These are phyloP conservation scores for Panaeolus papilionaceus DNA, from an alignment of 768 basidiomycete species.

Conservation along the genomic window DNA sequence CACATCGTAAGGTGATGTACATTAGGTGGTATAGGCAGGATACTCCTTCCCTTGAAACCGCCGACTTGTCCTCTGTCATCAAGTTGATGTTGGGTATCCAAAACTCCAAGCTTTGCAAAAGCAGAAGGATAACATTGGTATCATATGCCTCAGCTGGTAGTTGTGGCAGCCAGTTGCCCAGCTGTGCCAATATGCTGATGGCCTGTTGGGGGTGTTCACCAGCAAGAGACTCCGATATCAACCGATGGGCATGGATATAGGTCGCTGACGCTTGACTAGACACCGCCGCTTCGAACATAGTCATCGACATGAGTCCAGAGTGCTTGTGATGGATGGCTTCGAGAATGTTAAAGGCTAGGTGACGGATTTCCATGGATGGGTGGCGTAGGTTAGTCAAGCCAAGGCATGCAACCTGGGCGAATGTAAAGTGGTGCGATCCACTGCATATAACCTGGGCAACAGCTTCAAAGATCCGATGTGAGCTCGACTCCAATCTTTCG, in stretches of 20 bases:
- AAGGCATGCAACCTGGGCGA: slow-evolving; percentile 77
- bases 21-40: slow-evolving; percentile 81
- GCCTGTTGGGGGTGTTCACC: slow-evolving; percentile 75
- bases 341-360: slow-evolving; percentile 79
- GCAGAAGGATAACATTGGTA: slow-evolving; percentile 54
- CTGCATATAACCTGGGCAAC: slow-evolving; percentile 73
- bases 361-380: slow-evolving; percentile 64
- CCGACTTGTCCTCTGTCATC: slow-evolving; percentile 61
- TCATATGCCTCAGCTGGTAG: slow-evolving; percentile 57
- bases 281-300: slow-evolving; percentile 75
- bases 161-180: slow-evolving; percentile 75
- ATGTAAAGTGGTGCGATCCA: slow-evolving; percentile 65
- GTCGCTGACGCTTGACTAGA: slow-evolving; percentile 76
- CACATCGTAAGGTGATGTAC: slow-evolving; percentile 80
- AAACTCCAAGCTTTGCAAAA: slow-evolving; percentile 81
- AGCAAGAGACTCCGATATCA: slow-evolving; percentile 80
- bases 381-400: slow-evolving; percentile 88
- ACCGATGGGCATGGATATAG: slow-evolving; percentile 81
- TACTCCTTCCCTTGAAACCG: slow-evolving; percentile 63
- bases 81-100: slow-evolving; percentile 85
- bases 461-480: slow-evolving; percentile 77
- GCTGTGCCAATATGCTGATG: slow-evolving; percentile 68
- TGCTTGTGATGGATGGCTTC: slow-evolving; percentile 74
- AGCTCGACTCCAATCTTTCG: slow-evolving; percentile 59
- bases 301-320: slow-evolving; percentile 70